phyloP scores from a whole-genome alignment of 1,284 basidiomycete genomes.

The Ganoderma lingzhi region DNA sequence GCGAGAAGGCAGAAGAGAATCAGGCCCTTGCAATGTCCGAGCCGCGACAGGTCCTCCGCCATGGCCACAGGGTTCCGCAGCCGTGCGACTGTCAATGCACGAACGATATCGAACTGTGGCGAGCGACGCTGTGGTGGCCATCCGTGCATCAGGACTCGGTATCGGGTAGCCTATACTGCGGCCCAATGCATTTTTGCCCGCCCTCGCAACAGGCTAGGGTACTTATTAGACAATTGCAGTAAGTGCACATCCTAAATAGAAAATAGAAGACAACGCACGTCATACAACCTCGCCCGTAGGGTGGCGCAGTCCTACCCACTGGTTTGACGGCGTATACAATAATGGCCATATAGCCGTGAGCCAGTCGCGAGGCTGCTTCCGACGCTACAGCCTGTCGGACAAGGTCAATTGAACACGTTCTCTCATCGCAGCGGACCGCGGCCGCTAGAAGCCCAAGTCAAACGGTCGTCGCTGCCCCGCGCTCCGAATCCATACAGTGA shows the following conservation, averaged over 20 bases:
- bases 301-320: neutral
- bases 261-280: neutral
- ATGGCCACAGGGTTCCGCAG: neutral
- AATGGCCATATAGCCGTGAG: neutral
- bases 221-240: neutral
- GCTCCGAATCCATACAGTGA: neutral
- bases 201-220: neutral
- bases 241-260: neutral
- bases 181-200: neutral
- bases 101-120: neutral
- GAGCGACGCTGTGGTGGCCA: neutral
- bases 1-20: neutral
- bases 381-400: conserved; percentile 2
- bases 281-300: neutral
- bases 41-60: neutral
- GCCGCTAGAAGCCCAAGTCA: conserved; percentile 1
- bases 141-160: neutral
- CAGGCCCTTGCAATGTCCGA: neutral
- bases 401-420: neutral
- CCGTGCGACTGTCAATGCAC: neutral
- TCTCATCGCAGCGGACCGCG: neutral
- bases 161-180: neutral
- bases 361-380: neutral
- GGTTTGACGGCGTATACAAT: conserved; percentile 4
- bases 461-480: neutral